Evolutionary conservation across 257 asterid genomes (phyloP), one percentile per base, ranked within the genome.

Genomic region (Solanum virginianum): DNA sequence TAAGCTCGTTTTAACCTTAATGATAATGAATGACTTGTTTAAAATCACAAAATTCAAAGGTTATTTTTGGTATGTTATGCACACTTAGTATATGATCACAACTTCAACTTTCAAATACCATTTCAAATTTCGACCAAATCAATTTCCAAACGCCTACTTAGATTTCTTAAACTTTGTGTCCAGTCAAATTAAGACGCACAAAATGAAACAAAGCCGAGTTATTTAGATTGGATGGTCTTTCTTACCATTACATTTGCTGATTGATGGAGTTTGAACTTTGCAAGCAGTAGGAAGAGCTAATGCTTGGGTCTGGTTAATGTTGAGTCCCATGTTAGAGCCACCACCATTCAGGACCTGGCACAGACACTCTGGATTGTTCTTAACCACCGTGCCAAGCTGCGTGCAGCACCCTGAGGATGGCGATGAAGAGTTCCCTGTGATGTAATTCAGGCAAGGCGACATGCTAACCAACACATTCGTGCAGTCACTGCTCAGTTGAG

Each of bases 401-500:
- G 66, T 59, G 32, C 66, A 59, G 66, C 66, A 59, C 32, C 66
- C 66, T 59, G 66, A 59, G 66, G 66, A 59, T 3, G 66, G 66
- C 10, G 66, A 59, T 59, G 66, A 59, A n/a, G 66, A 59, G 66
- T 59, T 59, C 29, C 66, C 66, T 29, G 66, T 59, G 66, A 59
- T 59, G 66, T 59, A 59, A 59, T n/a, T 59, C 15, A 59, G 5
- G 66, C 66, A 59, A 59, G 32, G 66, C 0, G 66, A 59, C 66
- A 59, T n/a, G 66, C 66, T n/a, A 29, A n/a, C 66, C 32, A 59
- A 59, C 66, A 59, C 32, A 29, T 59, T 59, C 66, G 66, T n/a
- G 66, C 66, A 59, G 32, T 59, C 66, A 59, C 66, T 59, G 66
- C 66, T 59, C 66, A 59, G n/a, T 59, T 59, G 66, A n/a, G 66